Evolutionary conservation across 2,329 filamentous ascomycete species (phyloP), one percentile per base, ranked within the genome.

Genomic region (Phialophora tarda): DNA sequence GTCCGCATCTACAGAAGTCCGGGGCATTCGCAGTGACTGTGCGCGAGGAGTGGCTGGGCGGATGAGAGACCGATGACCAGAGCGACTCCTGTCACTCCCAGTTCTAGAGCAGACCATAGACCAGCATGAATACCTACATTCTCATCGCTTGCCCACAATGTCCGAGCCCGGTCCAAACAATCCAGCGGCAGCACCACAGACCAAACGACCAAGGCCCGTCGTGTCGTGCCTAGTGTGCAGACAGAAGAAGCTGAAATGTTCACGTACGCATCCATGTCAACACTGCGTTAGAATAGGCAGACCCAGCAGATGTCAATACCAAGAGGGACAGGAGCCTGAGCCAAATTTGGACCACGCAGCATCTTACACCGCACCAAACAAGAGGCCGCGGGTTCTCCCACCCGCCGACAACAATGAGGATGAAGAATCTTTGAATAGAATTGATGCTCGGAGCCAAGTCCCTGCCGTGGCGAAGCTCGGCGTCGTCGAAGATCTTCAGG

Each of bases 241-340:
- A 17, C 76, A 76, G 59, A 78, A 83, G 61, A 85, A 85, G 73
- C 82, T 85, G 63, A 84, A 83, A 74, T 85, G 83, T 76, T 82
- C 85, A 75, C 84, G 84, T 72, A 77, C 79, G 55, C 78, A 82
- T 63, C 83, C 83, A 24, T 85, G 83, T 70, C 78, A 78, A 44
- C 84, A 85, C 71, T 85, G 83, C 72, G 75, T 78, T 53, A 78
- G 81, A 61, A 62, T 64, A 34, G 69, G 70, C 26, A 61, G 64
- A 5, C 59, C 67, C 4, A 58, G 61, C n/a, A 44, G 50, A 34
- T 73, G 71, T 60, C 44, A 62, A 30, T 73, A 71, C 57, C 69
- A 71, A 44, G 55, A 61, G 7, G 71, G 71, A n/a, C 69, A 71
- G 32, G 67, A 71, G 47, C 71, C 71, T 2, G 63, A 66, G 44